These are phyloP conservation scores for Zygotorulaspora danielsina DNA, from an alignment of 805 yeast species.

Conservation along the genomic window DNA sequence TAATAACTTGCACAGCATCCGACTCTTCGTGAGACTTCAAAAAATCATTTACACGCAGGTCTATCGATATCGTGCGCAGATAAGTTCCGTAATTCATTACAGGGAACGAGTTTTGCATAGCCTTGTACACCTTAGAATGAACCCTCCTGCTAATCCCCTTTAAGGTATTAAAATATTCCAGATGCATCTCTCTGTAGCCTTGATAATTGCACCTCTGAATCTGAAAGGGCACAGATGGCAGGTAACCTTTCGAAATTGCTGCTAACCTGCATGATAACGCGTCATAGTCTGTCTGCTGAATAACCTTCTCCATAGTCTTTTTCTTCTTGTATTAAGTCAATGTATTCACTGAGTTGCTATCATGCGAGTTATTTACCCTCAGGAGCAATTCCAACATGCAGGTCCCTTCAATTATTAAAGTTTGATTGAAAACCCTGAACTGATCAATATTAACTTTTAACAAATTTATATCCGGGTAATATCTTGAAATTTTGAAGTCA, in stretches of 20 bases:
- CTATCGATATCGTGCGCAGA: constrained; percentile 52
- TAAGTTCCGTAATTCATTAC: constrained; percentile 70
- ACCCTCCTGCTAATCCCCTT: constrained; percentile 20
- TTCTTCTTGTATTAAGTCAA: not conserved
- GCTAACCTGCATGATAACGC: constrained; percentile 63
- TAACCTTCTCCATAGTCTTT: constrained; percentile 22
- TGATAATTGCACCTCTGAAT: constrained; percentile 10
- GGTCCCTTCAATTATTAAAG: too few relatives aligned
- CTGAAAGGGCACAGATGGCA: constrained; percentile 37
- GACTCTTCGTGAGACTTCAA: constrained; percentile 18
- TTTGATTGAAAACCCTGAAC: too few relatives aligned
- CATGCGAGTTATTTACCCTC: too few relatives aligned
- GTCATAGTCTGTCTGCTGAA: constrained; percentile 55
- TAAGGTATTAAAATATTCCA: constrained; percentile 22
- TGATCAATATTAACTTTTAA: too few relatives aligned
- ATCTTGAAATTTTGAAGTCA: too few relatives aligned
- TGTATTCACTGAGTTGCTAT: too few relatives aligned
- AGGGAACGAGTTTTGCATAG: constrained; percentile 44
- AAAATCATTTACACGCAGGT: constrained; percentile 43
- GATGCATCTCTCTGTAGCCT: constrained; percentile 22
- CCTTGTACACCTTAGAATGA: constrained; percentile 19
- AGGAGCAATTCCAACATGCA: too few relatives aligned
- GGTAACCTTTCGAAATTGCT: constrained; percentile 47
- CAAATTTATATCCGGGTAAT: too few relatives aligned
- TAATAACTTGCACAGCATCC: constrained; percentile 47